A percentile compares a stretch with the other conserved stretches of the same genome.
These are phyloP conservation scores for Spizellomyces punctatus DNA, from an alignment of 192 early-diverging fungal genomes.

Conservation along the genomic window DNA sequence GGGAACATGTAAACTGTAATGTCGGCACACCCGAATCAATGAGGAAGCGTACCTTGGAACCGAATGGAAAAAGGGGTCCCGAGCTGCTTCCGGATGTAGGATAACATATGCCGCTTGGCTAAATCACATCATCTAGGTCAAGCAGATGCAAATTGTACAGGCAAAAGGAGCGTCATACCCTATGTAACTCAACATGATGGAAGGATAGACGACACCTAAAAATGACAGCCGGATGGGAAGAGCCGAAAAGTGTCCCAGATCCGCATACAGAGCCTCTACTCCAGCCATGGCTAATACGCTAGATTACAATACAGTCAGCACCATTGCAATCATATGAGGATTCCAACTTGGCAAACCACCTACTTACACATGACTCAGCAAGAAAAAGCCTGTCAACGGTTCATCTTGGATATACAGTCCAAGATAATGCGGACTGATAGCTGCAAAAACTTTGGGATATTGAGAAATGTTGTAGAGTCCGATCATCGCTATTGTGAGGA, in stretches of 20 bases:
- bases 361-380: constrained; percentile 47
- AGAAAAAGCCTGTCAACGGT: constrained; percentile 27
- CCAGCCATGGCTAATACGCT: constrained; percentile 56
- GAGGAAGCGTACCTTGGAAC: constrained; percentile 33
- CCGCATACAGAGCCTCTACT: constrained; percentile 59
- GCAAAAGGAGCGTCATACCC: constrained; percentile 35
- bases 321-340: too few relatives aligned
- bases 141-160: not conserved
- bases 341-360: not conserved
- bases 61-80: constrained; percentile 40
- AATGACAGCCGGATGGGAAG: constrained; percentile 51
- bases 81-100: constrained; percentile 24
- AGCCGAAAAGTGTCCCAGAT: constrained; percentile 58
- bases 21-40: too few relatives aligned
- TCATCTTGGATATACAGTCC: constrained; percentile 35
- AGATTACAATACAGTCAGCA: not conserved
- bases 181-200: constrained; percentile 49
- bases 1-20: too few relatives aligned
- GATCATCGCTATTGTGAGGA: constrained; percentile 42
- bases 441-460: constrained; percentile 37
- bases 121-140: not conserved
- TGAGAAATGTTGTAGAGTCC: constrained; percentile 56
- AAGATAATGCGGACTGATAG: constrained; percentile 51
- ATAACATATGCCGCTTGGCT: constrained; percentile 44
- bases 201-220: constrained; percentile 48